These are phyloP conservation scores for Cladorrhinum sp. DNA, from an alignment of 2,329 filamentous ascomycete genomes.

Conservation along the genomic window DNA sequence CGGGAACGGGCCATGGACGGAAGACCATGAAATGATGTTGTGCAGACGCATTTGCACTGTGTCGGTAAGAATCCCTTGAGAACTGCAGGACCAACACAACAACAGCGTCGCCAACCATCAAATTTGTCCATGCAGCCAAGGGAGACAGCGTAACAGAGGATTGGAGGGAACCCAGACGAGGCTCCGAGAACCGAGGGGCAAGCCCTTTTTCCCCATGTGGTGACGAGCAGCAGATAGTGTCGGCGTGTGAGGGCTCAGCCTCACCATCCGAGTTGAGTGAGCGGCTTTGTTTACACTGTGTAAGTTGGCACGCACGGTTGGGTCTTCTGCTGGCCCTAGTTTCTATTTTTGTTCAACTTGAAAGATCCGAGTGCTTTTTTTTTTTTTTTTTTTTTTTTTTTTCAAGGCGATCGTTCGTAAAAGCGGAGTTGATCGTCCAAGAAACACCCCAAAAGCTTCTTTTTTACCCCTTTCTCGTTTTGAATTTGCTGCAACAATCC, in stretches of 20 bases:
- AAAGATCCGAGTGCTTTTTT: neutral
- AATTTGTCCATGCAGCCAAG: neutral
- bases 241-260: constrained; percentile 3
- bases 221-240: constrained; percentile 8
- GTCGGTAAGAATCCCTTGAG: neutral
- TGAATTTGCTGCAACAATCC: neutral
- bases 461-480: neutral
- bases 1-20: neutral
- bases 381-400: too few relatives aligned
- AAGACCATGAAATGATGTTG: neutral
- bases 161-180: neutral
- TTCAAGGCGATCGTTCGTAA: neutral
- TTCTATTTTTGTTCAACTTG: neutral
- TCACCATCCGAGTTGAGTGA: constrained; percentile 1
- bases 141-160: neutral
- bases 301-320: neutral
- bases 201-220: neutral
- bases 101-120: neutral
- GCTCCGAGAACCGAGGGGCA: neutral
- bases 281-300: neutral
- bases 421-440: neutral
- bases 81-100: neutral
- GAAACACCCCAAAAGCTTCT: neutral
- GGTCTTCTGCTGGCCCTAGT: neutral
- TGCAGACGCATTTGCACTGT: neutral